Evolutionary conservation across 495 filamentous ascomycete species (phyloP), one percentile per base, ranked within the genome.

Genomic region (Hyaloscypha hepaticicola): DNA sequence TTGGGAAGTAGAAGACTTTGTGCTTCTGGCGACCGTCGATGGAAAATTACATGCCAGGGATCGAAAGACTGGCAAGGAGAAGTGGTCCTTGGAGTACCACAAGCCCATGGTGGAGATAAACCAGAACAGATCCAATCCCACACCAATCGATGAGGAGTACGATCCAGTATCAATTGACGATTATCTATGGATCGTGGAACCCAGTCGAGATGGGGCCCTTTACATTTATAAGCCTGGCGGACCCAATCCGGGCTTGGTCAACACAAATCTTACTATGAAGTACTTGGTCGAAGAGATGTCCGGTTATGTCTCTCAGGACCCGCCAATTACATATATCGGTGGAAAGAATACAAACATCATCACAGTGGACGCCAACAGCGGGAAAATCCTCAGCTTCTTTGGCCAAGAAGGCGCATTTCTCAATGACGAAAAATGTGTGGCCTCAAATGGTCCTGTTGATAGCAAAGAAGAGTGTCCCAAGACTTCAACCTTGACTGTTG

Each of bases 1-100:
- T 74, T 98, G 93, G 93, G 91, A 97, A 86, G 93, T 97, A 78
- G 94, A 98, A 90, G 93, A 98, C 80, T 96, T 97, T 87, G 90
- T 98, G 76, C 90, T 99, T 81, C 80, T 99, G 89, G 93, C 96
- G 90, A 98, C 96, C 84, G 89, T 99, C 82, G 92, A 98, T 81
- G 95, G 95, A 80, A 90, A 90, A 66, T 86, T 99, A 75, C 90
- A 96, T 82, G 95, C 96, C 72, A 86, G 87, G 78, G 92, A 97
- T 79, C 84, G 95, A 69, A 90, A 90, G 74, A 93, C 87, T 63
- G 95, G 95, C 57, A 77, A 87, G 52, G 81, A 86, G 63, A 88
- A 84, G 74, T 99, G 95, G 95, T 87, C 87, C 71, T 81, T 96
- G 58, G 87, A 90, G 76, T 84, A 89, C 55, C 88, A 90, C 69